phyloP scores from a whole-genome alignment of 257 asterid species.

The Prunella vulgaris region DNA sequence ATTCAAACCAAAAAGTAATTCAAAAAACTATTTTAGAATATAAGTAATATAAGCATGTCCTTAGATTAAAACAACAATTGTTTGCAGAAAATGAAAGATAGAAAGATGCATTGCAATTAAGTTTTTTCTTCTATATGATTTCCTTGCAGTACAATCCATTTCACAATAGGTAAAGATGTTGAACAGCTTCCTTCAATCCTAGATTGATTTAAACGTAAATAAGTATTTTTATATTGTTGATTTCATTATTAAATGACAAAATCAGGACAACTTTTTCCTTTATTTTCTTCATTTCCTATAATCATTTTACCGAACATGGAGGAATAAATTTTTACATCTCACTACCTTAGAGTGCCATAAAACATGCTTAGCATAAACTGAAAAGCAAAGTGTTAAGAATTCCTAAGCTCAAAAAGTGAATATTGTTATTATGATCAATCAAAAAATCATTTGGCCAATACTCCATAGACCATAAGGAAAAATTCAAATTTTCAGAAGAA shows the following conservation, averaged over 20 bases:
- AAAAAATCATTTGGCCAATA: constrained; percentile 4
- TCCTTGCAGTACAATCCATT: not conserved
- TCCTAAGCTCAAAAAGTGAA: not conserved
- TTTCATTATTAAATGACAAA: not conserved
- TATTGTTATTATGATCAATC: not conserved
- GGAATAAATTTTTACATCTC: not conserved
- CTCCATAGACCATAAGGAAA: constrained; percentile 7
- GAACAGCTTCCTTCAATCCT: constrained; percentile 1
- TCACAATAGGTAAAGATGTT: not conserved
- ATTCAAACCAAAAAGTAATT: constrained; percentile 7
- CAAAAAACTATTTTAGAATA: not conserved
- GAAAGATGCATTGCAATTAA: not conserved
- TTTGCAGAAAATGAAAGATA: not conserved
- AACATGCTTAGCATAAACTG: not conserved
- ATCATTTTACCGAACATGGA: not conserved
- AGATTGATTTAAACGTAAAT: not conserved
- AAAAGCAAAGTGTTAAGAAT: not conserved
- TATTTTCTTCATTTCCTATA: not conserved
- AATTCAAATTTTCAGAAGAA: constrained; percentile 9
- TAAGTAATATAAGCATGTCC: not conserved
- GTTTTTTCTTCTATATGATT: not conserved
- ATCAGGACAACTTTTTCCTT: not conserved
- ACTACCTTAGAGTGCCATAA: not conserved
- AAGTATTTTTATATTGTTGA: not conserved
- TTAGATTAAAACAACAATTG: not conserved